A percentile compares a stretch with the other conserved stretches of the same genome.
Evolutionary conservation across 176 grass and related monocot genomes (phyloP).

Genomic region (Thalia dealbata): DNA sequence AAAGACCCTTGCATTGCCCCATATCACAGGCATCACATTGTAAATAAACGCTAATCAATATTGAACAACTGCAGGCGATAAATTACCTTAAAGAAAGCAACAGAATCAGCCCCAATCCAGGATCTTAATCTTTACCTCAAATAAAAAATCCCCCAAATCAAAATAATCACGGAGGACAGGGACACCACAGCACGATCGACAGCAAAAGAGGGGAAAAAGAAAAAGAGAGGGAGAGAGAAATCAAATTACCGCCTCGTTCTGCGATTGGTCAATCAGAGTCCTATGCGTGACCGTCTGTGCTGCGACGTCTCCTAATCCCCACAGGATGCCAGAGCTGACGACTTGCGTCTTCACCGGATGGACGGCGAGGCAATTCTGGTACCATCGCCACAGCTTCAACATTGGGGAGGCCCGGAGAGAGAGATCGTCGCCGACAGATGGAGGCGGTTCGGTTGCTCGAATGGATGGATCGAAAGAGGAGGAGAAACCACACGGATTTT

Average conservation of each 20-base stretch:
- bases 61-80: background rate
- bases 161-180: background rate
- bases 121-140: too few species aligned
- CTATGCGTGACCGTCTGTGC: conserved; percentile 76
- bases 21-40: background rate
- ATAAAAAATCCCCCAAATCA: background rate
- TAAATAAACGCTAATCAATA: background rate
- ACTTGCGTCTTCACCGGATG: conserved; percentile 89
- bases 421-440: too few species aligned
- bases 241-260: conserved; percentile 27
- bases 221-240: background rate
- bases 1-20: background rate
- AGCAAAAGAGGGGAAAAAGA: background rate
- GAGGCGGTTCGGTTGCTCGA: too few species aligned
- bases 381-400: conserved; percentile 79
- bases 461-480: too few species aligned
- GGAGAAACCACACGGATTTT: too few species aligned
- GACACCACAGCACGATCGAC: background rate
- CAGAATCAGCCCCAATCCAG: too few species aligned
- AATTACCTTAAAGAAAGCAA: too few species aligned
- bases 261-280: conserved; percentile 23
- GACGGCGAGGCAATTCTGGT: conserved; percentile 63
- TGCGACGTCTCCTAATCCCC: conserved; percentile 75
- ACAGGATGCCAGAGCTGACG: conserved; percentile 79
- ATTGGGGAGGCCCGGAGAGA: conserved; percentile 5